Evolutionary conservation across 805 yeast species (phyloP).

Genomic region (Lipomyces starkeyi): DNA sequence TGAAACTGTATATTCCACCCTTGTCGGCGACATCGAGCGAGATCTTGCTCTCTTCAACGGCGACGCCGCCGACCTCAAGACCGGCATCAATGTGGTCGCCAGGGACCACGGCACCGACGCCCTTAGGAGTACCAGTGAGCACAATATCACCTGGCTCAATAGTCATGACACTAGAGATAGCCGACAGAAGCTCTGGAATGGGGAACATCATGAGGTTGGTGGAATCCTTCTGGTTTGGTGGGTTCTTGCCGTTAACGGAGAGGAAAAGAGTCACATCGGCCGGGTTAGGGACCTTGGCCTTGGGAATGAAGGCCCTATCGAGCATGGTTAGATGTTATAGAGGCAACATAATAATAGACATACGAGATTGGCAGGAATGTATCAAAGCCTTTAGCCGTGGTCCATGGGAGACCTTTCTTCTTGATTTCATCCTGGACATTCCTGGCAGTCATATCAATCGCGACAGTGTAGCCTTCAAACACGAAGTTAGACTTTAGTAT

Average conservation of each 20-base stretch:
- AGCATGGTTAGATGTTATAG: not conserved
- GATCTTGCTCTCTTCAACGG: constrained; percentile 57
- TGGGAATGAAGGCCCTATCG: constrained; percentile 60
- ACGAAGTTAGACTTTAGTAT: not conserved
- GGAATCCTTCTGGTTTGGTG: constrained; percentile 66
- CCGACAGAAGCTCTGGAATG: constrained; percentile 76
- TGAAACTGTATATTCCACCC: constrained; percentile 65
- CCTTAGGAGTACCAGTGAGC: constrained; percentile 96
- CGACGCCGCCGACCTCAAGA: constrained; percentile 60
- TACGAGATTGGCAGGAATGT: constrained; percentile 88
- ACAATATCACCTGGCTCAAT: constrained; percentile 88
- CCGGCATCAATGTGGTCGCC: constrained; percentile 80
- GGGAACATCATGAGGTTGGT: constrained; percentile 88
- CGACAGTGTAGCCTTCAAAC: constrained; percentile 64
- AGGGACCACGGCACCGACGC: constrained; percentile 83
- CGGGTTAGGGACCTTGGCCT: constrained; percentile 70
- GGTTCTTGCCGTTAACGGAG: constrained; percentile 69
- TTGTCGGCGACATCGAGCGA: constrained; percentile 60
- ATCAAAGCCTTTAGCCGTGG: constrained; percentile 95
- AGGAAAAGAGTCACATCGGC: constrained; percentile 68
- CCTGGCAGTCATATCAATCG: constrained; percentile 94
- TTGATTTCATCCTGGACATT: constrained; percentile 96
- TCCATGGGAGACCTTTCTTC: constrained; percentile 94
- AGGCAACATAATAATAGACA: constrained; percentile 7
- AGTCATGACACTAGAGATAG: constrained; percentile 89